Evolutionary conservation across 1,139 yeast species (phyloP).

Genomic region (Taiozyma sp.): DNA sequence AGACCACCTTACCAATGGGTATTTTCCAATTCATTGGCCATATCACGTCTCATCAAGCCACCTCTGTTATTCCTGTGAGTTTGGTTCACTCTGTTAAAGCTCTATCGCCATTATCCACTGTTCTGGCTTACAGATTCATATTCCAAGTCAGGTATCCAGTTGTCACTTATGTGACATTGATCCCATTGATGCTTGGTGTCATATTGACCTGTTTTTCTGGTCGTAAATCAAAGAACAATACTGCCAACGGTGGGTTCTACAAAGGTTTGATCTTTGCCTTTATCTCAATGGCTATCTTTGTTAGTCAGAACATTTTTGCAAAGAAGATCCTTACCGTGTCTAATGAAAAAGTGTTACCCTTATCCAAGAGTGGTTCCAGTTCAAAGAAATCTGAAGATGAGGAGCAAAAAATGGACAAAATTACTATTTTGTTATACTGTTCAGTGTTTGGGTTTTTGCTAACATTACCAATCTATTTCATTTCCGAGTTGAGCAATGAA

Average conservation of each 20-base stretch:
- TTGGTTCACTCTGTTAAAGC: slow-evolving; percentile 91
- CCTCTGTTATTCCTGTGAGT: slow-evolving; percentile 82
- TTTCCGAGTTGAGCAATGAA: slow-evolving; percentile 46
- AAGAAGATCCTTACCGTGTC: slow-evolving; percentile 69
- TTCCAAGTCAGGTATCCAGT: slow-evolving; percentile 51
- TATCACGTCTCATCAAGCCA: slow-evolving; percentile 83
- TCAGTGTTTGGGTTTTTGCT: slow-evolving; percentile 73
- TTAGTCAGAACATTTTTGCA: slow-evolving; percentile 87
- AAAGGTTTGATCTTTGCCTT: slow-evolving; percentile 73
- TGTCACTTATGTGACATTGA: slow-evolving; percentile 70
- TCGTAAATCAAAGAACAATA: slow-evolving; percentile 19
- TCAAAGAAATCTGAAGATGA: slow-evolving; percentile 15
- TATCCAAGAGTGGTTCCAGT: not conserved
- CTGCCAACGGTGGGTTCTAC: slow-evolving; percentile 37
- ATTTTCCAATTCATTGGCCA: slow-evolving; percentile 88
- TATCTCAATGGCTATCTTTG: slow-evolving; percentile 79
- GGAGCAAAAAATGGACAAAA: slow-evolving; percentile 53
- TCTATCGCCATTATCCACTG: slow-evolving; percentile 81
- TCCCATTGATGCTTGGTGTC: slow-evolving; percentile 78
- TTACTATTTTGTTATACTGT: slow-evolving; percentile 79
- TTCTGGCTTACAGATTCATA: slow-evolving; percentile 62
- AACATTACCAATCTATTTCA: slow-evolving; percentile 72
- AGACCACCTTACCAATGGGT: slow-evolving; percentile 88
- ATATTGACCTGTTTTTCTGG: slow-evolving; percentile 63
- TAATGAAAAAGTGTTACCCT: slow-evolving; percentile 6